Evolutionary conservation across 2,329 filamentous ascomycete genomes (phyloP).

Genomic region (Fusarium protoensiforme): DNA sequence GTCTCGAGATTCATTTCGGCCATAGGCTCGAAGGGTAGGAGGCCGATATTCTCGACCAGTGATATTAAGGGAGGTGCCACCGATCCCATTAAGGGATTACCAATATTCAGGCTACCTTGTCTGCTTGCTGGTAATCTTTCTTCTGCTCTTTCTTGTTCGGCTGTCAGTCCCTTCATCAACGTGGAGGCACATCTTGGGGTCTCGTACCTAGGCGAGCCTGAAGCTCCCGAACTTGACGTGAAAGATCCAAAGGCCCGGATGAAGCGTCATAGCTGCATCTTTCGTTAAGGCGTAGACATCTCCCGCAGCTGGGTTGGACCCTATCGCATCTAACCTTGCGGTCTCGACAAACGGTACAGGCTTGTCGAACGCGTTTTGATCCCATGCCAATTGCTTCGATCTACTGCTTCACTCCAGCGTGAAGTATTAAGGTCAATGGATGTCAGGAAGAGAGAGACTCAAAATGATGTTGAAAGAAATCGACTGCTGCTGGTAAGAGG

Average conservation of each 20-base stretch:
- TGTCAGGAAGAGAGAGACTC: too few species aligned
- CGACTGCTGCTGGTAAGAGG: not conserved
- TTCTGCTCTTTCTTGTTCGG: not conserved
- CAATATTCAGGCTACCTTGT: accelerated
- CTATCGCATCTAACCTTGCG: not conserved
- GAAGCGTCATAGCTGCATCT: not conserved
- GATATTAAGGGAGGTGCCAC: not conserved
- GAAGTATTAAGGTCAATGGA: too few species aligned
- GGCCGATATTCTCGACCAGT: accelerated
- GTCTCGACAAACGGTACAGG: not conserved
- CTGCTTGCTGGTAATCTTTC: not conserved
- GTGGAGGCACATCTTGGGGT: accelerated
- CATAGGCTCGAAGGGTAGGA: not conserved
- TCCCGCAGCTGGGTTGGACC: not conserved
- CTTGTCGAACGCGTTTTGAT: not conserved
- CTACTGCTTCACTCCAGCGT: not conserved
- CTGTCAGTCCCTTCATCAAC: not conserved
- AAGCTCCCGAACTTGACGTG: not conserved
- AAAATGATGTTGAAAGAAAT: not conserved
- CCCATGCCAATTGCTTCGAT: not conserved
- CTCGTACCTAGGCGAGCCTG: not conserved
- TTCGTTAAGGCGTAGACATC: not conserved
- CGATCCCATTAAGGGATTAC: accelerated
- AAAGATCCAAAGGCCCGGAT: not conserved
- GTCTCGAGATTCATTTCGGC: not conserved